Percentiles rank a stretch among this genome's conserved stretches.
phyloP scores from a whole-genome alignment of 768 basidiomycete species.

The Mycena polygramma region DNA sequence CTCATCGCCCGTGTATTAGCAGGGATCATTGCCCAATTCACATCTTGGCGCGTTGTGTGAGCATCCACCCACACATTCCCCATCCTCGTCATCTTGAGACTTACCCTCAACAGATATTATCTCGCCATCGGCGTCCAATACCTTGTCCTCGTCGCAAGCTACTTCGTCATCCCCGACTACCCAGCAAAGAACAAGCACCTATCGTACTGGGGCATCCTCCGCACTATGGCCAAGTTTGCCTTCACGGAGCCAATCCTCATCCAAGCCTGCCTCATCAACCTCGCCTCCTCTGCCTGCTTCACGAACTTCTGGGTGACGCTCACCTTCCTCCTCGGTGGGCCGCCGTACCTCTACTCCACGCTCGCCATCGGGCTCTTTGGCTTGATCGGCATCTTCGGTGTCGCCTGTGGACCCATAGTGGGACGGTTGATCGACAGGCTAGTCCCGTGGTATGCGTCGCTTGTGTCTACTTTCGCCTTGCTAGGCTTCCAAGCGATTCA shows the following conservation, averaged over 20 bases:
- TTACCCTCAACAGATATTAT: constrained; percentile 60
- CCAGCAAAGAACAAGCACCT: constrained; percentile 78
- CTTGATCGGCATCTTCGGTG: constrained; percentile 79
- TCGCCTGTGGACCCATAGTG: constrained; percentile 75
- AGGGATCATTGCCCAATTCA: constrained; percentile 80
- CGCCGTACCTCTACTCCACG: constrained; percentile 69
- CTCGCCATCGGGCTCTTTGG: constrained; percentile 77
- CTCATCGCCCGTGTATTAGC: constrained; percentile 82
- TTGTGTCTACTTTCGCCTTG: constrained; percentile 64
- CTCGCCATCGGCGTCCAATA: constrained; percentile 80
- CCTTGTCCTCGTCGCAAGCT: constrained; percentile 69
- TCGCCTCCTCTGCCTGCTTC: constrained; percentile 62
- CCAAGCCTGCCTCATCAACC: constrained; percentile 61
- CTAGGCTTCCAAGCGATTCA: constrained; percentile 72
- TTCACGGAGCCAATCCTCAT: constrained; percentile 71
- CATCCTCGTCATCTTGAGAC: background rate
- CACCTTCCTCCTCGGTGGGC: constrained; percentile 71
- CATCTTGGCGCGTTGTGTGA: constrained; percentile 74
- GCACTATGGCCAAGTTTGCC: constrained; percentile 68
- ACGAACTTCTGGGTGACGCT: constrained; percentile 62
- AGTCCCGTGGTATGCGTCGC: constrained; percentile 82
- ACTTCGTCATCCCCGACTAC: constrained; percentile 83
- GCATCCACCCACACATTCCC: background rate
- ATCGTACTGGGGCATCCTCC: constrained; percentile 70
- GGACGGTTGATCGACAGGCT: constrained; percentile 79